Evolutionary conservation across 2,329 filamentous ascomycete genomes (phyloP).

Genomic region (Amesomyces nigricolor): DNA sequence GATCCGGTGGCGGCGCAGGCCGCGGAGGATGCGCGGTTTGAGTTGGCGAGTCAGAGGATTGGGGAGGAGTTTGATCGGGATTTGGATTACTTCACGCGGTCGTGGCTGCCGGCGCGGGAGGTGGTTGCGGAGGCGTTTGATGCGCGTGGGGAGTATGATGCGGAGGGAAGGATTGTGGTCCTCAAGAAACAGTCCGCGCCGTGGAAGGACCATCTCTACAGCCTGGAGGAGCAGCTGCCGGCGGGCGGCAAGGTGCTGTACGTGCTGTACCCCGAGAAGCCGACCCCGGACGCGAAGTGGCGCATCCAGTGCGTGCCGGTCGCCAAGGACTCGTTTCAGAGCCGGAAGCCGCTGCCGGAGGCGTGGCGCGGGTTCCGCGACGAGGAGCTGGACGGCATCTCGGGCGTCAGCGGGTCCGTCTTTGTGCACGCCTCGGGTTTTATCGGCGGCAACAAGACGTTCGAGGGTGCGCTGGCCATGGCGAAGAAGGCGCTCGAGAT

Average conservation of each 20-base stretch:
- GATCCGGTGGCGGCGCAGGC: slow-evolving; percentile 57
- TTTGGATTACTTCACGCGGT: slow-evolving; percentile 65
- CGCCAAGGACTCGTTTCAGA: slow-evolving; percentile 79
- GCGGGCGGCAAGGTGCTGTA: slow-evolving; percentile 63
- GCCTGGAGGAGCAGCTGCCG: slow-evolving; percentile 61
- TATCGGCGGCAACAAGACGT: slow-evolving; percentile 91
- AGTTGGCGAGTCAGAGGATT: slow-evolving; percentile 71
- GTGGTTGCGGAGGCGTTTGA: slow-evolving; percentile 72
- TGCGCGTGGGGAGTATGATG: slow-evolving; percentile 60
- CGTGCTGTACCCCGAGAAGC: slow-evolving; percentile 84
- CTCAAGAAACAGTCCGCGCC: slow-evolving; percentile 73
- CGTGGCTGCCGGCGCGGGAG: slow-evolving; percentile 83
- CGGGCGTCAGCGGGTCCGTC: slow-evolving; percentile 67
- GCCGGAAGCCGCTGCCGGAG: slow-evolving; percentile 84
- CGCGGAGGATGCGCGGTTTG: slow-evolving; percentile 76
- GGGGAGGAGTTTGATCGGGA: slow-evolving; percentile 83
- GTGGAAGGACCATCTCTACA: slow-evolving; percentile 96
- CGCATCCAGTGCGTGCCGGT: slow-evolving; percentile 88
- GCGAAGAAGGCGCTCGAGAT: slow-evolving; percentile 63
- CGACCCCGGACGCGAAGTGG: slow-evolving; percentile 74
- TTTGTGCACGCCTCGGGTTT: slow-evolving; percentile 95
- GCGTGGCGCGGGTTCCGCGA: slow-evolving; percentile 89
- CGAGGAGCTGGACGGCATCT: slow-evolving; percentile 69
- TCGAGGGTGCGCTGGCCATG: slow-evolving; percentile 82
- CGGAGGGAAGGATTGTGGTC: slow-evolving; percentile 73